Conservation (phyloP, 116 monocot species). For the Zostera marina region DNA sequence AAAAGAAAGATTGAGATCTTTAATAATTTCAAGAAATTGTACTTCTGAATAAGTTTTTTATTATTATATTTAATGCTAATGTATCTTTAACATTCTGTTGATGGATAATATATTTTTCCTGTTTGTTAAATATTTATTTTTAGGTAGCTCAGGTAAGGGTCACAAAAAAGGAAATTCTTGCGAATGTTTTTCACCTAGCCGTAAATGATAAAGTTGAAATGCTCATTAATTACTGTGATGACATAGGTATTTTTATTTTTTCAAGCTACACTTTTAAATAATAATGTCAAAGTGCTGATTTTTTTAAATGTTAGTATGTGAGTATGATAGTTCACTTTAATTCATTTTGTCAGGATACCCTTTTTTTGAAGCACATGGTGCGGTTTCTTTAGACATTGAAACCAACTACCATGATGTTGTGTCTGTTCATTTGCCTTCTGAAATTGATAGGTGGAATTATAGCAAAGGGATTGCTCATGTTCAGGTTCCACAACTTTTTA, state of each 20-base stretch:
- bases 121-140: conserved; percentile 4
- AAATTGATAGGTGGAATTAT: conserved; percentile 13
- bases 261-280: not conserved
- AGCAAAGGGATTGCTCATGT: conserved; percentile 25
- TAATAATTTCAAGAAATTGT: too few species aligned
- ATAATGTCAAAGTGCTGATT: not conserved
- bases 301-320: conserved; percentile 1
- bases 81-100: too few species aligned
- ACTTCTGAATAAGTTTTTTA: too few species aligned
- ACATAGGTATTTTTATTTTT: conserved; percentile 36
- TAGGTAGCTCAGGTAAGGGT: conserved; percentile 81
- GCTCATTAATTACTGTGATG: conserved; percentile 47
- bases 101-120: not conserved
- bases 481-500: conserved; percentile 27
- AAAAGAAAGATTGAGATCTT: too few species aligned
- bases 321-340: not conserved
- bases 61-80: not conserved
- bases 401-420: conserved; percentile 75
- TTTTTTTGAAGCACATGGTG: conserved; percentile 71
- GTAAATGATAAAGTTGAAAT: conserved; percentile 49
- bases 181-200: conserved; percentile 37
- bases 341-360: conserved; percentile 42
- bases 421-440: conserved; percentile 27
- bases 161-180: conserved; percentile 18
- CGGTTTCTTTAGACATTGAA: conserved; percentile 49